Evolutionary conservation across 2,329 filamentous ascomycete genomes (phyloP).

Genomic region (Leptographium radiaticola): DNA sequence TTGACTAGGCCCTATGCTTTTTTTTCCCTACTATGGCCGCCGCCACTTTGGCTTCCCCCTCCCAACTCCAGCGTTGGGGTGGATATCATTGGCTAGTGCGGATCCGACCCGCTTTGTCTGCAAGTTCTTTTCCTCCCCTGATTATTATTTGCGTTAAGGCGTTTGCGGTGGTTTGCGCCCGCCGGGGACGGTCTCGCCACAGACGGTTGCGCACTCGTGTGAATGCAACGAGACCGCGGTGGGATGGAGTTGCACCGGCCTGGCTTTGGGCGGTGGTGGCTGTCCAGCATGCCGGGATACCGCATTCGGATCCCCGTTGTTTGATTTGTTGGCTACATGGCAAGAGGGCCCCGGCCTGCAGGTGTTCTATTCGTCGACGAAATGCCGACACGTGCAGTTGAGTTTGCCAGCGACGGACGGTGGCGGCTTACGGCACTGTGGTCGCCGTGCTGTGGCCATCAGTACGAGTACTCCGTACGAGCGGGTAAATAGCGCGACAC

Average conservation of each 20-base stretch:
- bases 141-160: conserved; percentile 24
- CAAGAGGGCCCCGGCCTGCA: too few relatives aligned
- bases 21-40: neutral
- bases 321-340: neutral
- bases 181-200: neutral
- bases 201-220: neutral
- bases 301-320: neutral
- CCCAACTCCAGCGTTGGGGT: conserved; percentile 5
- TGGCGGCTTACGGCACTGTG: too few relatives aligned
- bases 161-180: conserved; percentile 33
- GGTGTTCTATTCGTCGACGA: too few relatives aligned
- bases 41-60: conserved; percentile 6
- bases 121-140: neutral
- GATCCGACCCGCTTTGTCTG: conserved; percentile 3
- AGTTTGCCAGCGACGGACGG: too few relatives aligned
- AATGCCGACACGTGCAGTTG: too few relatives aligned
- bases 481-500: too few relatives aligned
- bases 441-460: too few relatives aligned
- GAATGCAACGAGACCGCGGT: too few relatives aligned
- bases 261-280: too few relatives aligned
- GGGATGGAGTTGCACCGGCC: too few relatives aligned
- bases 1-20: conserved; percentile 2
- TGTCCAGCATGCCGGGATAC: neutral
- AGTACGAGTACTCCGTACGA: too few relatives aligned
- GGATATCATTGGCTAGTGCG: conserved; percentile 2